Evolutionary conservation across 164 flowering plant genomes (phyloP), one percentile per base, ranked within the genome.

Genomic region (Macadamia tetraphylla): DNA sequence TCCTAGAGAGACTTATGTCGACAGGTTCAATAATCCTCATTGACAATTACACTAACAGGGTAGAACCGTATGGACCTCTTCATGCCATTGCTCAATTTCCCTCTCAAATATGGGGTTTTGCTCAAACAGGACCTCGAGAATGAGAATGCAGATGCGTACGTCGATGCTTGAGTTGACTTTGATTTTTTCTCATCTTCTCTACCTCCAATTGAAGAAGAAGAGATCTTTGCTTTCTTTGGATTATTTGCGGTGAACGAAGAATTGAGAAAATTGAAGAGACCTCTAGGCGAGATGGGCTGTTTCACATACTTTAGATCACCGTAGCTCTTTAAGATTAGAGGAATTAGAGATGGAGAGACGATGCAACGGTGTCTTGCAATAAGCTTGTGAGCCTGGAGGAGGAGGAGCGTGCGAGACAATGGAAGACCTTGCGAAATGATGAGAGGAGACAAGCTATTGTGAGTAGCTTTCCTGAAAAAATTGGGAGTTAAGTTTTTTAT

Each of bases 91-190:
- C 72, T 76, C 14, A 70, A 62, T 62, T 83, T 79, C 15, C 81
- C 81, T 17, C 82, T 69, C 0, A 88, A 81, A 3, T 87, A 79
- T 3, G 95, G 86, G 1, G 90, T 80, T 52, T 87, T 90, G 78
- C 91, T 91, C 58, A 94, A 74, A 73, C 96, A 94, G 7, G 98
- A 94, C 53, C 95, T 67, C 0, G 94, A 90, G 48, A 81, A 88
- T 1, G 97, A 87, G 0, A 96, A 83, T 29, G 96, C 91, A 0
- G 98, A 82, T 1, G 96, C 87, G 63, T 93, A 88, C 0, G 91
- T 81, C 0, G 92, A 79, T 3, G 86, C 67, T 43, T 76, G 74
- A 3, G 80, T 73, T 0, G 85, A 69, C 55, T 75, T 77, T 0
- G 73, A 64, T 58, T 73, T 77, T 58, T 75, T 55, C 67, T 77